Percentiles rank a stretch among this genome's conserved stretches.
Evolutionary conservation across 1,139 yeast genomes (phyloP).

Genomic region (Zygoascus sp.): DNA sequence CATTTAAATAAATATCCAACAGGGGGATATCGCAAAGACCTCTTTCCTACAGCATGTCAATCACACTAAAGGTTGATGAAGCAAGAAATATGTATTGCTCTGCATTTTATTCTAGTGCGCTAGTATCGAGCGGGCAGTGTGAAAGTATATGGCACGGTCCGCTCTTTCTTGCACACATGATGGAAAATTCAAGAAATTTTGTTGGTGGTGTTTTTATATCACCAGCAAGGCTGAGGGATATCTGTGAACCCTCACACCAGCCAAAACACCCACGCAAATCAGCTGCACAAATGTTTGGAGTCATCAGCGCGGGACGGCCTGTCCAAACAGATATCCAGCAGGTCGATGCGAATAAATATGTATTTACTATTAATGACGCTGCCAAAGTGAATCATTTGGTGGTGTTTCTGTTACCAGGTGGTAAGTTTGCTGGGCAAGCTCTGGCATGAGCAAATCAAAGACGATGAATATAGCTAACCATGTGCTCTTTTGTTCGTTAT

Average conservation of each 20-base stretch:
- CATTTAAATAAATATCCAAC: neutral
- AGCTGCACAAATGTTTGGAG: slow-evolving; percentile 39
- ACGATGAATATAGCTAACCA: too few relatives aligned
- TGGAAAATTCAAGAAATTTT: neutral
- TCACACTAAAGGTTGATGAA: slow-evolving; percentile 55
- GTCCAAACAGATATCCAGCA: slow-evolving; percentile 43
- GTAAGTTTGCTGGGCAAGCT: too few relatives aligned
- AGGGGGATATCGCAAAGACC: slow-evolving; percentile 57
- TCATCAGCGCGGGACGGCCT: slow-evolving; percentile 44
- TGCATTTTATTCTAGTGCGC: slow-evolving; percentile 57
- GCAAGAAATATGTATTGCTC: slow-evolving; percentile 72
- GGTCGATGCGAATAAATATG: slow-evolving; percentile 59
- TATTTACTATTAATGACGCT: slow-evolving; percentile 58
- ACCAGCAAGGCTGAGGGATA: too few relatives aligned
- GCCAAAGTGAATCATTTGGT: slow-evolving; percentile 67
- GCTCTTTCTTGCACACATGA: slow-evolving; percentile 3
- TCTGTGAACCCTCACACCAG: neutral
- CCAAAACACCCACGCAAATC: neutral
- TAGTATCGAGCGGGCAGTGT: slow-evolving; percentile 44
- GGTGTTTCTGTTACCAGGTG: slow-evolving; percentile 68
- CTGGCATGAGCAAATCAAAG: too few relatives aligned
- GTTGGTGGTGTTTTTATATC: too few relatives aligned
- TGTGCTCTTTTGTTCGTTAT: slow-evolving; percentile 19
- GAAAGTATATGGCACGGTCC: neutral
- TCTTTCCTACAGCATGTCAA: slow-evolving; percentile 65